These are phyloP conservation scores for Magnolia officinalis DNA, from an alignment of 164 flowering plant genomes.

Conservation along the genomic window DNA sequence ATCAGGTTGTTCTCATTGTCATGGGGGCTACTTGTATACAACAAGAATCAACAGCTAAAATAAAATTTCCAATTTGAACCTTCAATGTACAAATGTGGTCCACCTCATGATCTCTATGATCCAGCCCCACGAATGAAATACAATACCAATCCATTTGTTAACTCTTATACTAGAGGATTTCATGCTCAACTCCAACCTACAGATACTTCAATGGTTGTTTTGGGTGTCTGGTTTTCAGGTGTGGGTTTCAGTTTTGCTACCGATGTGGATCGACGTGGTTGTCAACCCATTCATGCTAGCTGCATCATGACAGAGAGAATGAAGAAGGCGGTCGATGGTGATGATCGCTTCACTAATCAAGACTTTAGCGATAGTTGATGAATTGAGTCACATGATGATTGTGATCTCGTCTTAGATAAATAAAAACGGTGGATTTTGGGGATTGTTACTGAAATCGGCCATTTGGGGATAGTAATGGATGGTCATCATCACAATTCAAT, in stretches of 20 bases:
- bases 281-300: constrained; percentile 4
- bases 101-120: no score
- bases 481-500: background rate
- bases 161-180: no score
- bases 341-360: background rate
- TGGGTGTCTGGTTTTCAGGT: constrained; percentile 3
- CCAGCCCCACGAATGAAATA: background rate
- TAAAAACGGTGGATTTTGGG: no score
- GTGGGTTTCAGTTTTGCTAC: constrained; percentile 19
- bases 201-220: background rate
- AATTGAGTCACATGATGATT: background rate
- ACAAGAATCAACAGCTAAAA: no score
- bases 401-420: no score
- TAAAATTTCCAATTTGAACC: background rate
- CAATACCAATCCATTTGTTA: no score
- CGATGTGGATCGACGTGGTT: constrained; percentile 14
- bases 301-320: background rate
- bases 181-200: no score
- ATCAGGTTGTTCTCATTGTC: no score
- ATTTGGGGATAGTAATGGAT: no score
- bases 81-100: background rate
- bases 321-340: background rate
- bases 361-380: background rate
- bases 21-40: no score
- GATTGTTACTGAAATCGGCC: no score